Base-by-base conservation (phyloP, 1,284 basidiomycete species). In the Cutaneotrichosporon sp. region DNA sequence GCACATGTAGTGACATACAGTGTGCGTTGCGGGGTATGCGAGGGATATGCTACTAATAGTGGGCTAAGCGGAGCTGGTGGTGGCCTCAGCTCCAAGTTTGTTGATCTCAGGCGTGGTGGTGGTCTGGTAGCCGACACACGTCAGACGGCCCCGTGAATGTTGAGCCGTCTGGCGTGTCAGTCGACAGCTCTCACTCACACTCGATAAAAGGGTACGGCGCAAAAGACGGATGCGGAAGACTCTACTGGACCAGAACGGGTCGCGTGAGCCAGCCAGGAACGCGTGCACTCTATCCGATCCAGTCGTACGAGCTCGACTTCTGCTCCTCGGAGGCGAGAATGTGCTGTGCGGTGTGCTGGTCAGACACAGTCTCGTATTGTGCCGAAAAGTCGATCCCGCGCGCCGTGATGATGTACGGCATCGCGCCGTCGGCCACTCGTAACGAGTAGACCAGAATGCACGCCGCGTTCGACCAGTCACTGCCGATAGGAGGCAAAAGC, bases 371-470 rank as follows among this genome's bases (percentile, higher is more conserved):
- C 62, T 60, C 49, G n/a, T 56, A 51, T 18, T 46, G 38, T n/a
- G 61, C 51, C 13, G 50, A 9, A 47, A 69, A 69, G 55, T 62
- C 68, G 22, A 69, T 61, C 9, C 56, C 61, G 1, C 65, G 63
- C 57, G 65, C 66, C 18, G 64, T 40, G 21, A 56, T 56, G 5
- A 46, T 32, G 2, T 46, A 30, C 46, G 52, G 46, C 7, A 40
- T 31, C 22, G n/a, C n/a, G 4, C 46, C 50, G 50, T 64, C 65
- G 13, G 61, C 56, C 5, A 62, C 57, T n/a, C 47, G 64, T 49
- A 69, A 58, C 47, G 65, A 58, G 59, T 69, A 69, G 31, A 69
- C 55, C 49, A 69, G 30, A 8, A 69, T 32, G 10, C 50, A 51
- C 10, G 65, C 55, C 1, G 68, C 68, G 11, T 40, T 46, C 18